These are phyloP conservation scores for Teratosphaeria viscida DNA, from an alignment of 2,329 filamentous ascomycete genomes.

Conservation along the genomic window DNA sequence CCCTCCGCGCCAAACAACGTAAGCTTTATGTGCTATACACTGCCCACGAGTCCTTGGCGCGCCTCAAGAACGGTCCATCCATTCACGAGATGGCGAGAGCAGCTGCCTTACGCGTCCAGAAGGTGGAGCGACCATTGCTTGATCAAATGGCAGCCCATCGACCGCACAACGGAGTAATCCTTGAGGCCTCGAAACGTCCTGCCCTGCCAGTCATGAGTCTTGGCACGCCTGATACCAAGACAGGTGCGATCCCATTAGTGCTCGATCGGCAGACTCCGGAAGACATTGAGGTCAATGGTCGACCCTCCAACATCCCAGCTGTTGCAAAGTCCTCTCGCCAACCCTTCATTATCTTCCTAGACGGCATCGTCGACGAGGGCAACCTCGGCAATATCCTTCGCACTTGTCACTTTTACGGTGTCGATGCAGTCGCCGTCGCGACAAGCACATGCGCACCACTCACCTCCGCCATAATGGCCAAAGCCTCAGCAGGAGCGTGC, in stretches of 20 bases:
- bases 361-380: slow-evolving; percentile 67
- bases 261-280: slow-evolving; percentile 58
- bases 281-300: slow-evolving; percentile 64
- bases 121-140: slow-evolving; percentile 38
- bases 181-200: slow-evolving; percentile 78
- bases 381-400: slow-evolving; percentile 87
- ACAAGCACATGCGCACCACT: slow-evolving; percentile 61
- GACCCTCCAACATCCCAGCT: slow-evolving; percentile 42
- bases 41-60: background rate
- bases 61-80: background rate
- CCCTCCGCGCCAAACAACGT: slow-evolving; percentile 57
- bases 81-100: slow-evolving; percentile 12
- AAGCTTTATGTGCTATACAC: slow-evolving; percentile 80
- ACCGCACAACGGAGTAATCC: slow-evolving; percentile 80
- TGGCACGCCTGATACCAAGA: slow-evolving; percentile 34
- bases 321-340: slow-evolving; percentile 45
- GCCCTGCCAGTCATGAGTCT: slow-evolving; percentile 32
- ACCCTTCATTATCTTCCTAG: slow-evolving; percentile 63
- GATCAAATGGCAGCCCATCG: slow-evolving; percentile 74
- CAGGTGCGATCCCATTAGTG: slow-evolving; percentile 38
- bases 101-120: slow-evolving; percentile 45
- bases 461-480: slow-evolving; percentile 67
- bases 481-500: slow-evolving; percentile 78
- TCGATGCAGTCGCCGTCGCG: slow-evolving; percentile 71
- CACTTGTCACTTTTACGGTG: slow-evolving; percentile 81